A percentile compares a stretch with the other conserved stretches of the same genome.
Conservation (phyloP, 208 protist genomes). For the Wallacemonas sp. region DNA sequence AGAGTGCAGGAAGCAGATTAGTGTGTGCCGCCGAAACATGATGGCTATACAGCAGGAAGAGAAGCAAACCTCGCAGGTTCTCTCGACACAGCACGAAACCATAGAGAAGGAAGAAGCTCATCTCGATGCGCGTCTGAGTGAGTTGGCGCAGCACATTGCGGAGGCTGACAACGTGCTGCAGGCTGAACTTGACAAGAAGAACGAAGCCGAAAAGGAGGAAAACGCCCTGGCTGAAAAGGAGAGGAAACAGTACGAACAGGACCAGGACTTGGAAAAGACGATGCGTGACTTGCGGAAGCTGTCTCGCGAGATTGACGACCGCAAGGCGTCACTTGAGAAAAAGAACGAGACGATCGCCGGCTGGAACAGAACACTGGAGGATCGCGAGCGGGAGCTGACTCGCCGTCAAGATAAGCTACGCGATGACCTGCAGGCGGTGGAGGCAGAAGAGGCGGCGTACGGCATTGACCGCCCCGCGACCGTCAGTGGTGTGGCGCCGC, state of each 20-base stretch:
- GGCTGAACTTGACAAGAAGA: slow-evolving; percentile 37
- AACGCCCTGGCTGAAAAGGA: slow-evolving; percentile 40
- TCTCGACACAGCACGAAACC: slow-evolving; percentile 30
- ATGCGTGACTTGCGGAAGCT: slow-evolving; percentile 52
- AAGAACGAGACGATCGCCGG: slow-evolving; percentile 67
- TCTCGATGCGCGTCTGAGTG: slow-evolving; percentile 43
- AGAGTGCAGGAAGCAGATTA: slow-evolving; percentile 84
- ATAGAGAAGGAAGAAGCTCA: slow-evolving; percentile 55
- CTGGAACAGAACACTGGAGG: slow-evolving; percentile 76
- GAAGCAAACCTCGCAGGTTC: slow-evolving; percentile 36
- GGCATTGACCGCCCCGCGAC: slow-evolving; percentile 44
- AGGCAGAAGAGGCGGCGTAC: slow-evolving; percentile 55
- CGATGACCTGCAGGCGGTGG: slow-evolving; percentile 54
- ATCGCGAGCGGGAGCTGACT: slow-evolving; percentile 65
- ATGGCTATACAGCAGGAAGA: slow-evolving; percentile 48
- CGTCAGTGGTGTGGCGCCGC: slow-evolving; percentile 30
- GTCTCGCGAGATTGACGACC: slow-evolving; percentile 66
- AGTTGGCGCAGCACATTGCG: slow-evolving; percentile 34
- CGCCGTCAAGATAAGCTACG: slow-evolving; percentile 69
- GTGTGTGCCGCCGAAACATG: slow-evolving; percentile 44
- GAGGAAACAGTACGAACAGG: slow-evolving; percentile 44
- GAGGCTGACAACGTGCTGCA: slow-evolving; percentile 51
- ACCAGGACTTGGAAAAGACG: slow-evolving; percentile 64
- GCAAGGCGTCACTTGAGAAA: slow-evolving; percentile 50
- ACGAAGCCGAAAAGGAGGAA: slow-evolving; percentile 48